Conservation (phyloP, 2,329 filamentous ascomycete genomes). For the Colletotrichum sp. region DNA sequence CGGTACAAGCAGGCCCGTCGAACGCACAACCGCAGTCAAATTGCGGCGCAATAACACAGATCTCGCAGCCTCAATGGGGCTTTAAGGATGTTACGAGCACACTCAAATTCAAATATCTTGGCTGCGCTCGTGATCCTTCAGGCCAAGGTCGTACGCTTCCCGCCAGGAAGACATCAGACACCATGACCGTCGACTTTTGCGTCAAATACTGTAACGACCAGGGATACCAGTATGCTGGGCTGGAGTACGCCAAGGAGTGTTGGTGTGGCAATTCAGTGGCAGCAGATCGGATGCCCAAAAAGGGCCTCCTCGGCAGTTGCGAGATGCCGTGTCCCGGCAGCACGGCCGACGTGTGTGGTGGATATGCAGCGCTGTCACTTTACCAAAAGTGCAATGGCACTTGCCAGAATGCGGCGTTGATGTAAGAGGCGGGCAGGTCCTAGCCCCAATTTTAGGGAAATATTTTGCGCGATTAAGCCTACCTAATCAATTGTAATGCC, state of each 20-base stretch:
- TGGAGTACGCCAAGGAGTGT: constrained; percentile 43
- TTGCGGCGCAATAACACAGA: constrained; percentile 40
- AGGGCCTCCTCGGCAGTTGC: constrained; percentile 47
- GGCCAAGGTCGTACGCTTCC: constrained; percentile 33
- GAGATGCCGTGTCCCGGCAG: constrained; percentile 24
- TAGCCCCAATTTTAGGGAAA: not conserved
- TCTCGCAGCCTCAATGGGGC: constrained; percentile 40
- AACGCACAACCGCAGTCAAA: constrained; percentile 14
- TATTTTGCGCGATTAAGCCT: not conserved
- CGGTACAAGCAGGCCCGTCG: constrained; percentile 38
- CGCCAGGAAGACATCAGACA: constrained; percentile 28
- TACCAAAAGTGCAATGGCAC: constrained; percentile 38
- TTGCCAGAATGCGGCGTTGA: constrained; percentile 26
- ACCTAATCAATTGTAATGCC: not conserved
- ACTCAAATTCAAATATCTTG: constrained; percentile 54
- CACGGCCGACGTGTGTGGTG: constrained; percentile 17
- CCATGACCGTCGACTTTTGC: constrained; percentile 39
- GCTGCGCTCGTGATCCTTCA: constrained; percentile 47
- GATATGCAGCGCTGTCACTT: constrained; percentile 34
- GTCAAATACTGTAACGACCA: constrained; percentile 33
- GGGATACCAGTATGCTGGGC: constrained; percentile 35
- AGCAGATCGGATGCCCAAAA: constrained; percentile 30
- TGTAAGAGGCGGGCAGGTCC: constrained; percentile 1
- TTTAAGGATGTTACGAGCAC: constrained; percentile 49
- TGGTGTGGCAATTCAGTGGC: constrained; percentile 38